phyloP scores from a whole-genome alignment of 2,329 filamentous ascomycete species.

The Alternaria arbusti region DNA sequence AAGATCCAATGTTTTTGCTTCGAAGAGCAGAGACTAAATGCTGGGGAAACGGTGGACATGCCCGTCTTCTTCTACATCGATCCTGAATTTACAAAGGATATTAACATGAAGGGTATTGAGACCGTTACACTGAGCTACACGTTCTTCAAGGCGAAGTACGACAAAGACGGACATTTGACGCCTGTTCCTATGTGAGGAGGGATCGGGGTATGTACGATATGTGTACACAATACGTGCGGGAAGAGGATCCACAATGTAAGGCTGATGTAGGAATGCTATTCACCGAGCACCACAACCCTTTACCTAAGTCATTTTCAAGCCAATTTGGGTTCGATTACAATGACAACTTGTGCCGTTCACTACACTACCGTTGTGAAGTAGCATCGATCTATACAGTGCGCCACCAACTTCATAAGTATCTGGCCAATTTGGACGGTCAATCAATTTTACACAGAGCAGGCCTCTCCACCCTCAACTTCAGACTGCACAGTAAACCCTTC shows the following conservation, averaged over 20 bases:
- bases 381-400: neutral
- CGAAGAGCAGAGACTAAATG: slow-evolving; percentile 90
- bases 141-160: slow-evolving; percentile 93
- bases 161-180: slow-evolving; percentile 75
- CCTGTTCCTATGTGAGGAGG: slow-evolving; percentile 55
- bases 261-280: neutral
- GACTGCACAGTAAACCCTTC: neutral
- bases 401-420: neutral
- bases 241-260: neutral
- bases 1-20: slow-evolving; percentile 99
- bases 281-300: neutral
- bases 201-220: slow-evolving; percentile 12
- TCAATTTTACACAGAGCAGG: neutral
- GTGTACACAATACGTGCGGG: neutral
- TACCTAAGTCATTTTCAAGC: neutral
- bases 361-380: neutral
- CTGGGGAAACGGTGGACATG: slow-evolving; percentile 98
- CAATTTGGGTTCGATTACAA: neutral
- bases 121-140: slow-evolving; percentile 97
- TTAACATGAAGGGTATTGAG: slow-evolving; percentile 92
- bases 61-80: slow-evolving; percentile 99
- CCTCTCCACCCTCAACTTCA: neutral
- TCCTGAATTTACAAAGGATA: slow-evolving; percentile 88
- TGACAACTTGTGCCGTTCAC: neutral
- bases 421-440: neutral